Conservation (phyloP, 805 yeast genomes). For the Scheffersomyces coipomensis region DNA sequence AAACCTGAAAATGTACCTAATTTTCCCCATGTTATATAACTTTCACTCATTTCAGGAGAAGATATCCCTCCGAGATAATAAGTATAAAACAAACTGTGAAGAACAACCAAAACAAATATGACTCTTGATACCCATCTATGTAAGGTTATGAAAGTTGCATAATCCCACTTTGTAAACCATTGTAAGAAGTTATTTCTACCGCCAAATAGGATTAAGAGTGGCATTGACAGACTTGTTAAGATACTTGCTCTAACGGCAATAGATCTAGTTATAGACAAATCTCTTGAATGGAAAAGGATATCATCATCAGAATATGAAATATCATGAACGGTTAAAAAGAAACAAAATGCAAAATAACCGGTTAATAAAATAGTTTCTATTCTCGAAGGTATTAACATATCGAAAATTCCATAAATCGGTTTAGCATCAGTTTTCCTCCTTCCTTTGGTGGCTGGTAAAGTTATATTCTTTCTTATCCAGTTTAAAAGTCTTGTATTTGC, state of each 20-base stretch:
- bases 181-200: slow-evolving; percentile 38
- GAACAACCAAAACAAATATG: slow-evolving; percentile 16
- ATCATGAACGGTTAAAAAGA: slow-evolving; percentile 20
- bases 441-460: slow-evolving; percentile 39
- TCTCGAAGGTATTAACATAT: slow-evolving; percentile 40
- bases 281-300: slow-evolving; percentile 32
- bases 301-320: slow-evolving; percentile 27
- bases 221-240: slow-evolving; percentile 26
- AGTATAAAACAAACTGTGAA: slow-evolving; percentile 24
- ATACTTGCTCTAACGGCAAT: slow-evolving; percentile 40
- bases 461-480: slow-evolving; percentile 28
- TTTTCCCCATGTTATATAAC: slow-evolving; percentile 23
- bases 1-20: slow-evolving; percentile 34
- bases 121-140: slow-evolving; percentile 30
- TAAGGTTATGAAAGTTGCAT: slow-evolving; percentile 24
- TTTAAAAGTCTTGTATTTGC: slow-evolving; percentile 29
- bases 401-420: slow-evolving; percentile 17
- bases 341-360: slow-evolving; percentile 27
- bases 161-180: slow-evolving; percentile 38
- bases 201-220: slow-evolving; percentile 31
- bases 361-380: slow-evolving; percentile 31
- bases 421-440: slow-evolving; percentile 25
- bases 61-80: slow-evolving; percentile 5
- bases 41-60: slow-evolving; percentile 2
- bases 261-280: slow-evolving; percentile 36